Conservation (phyloP, 768 basidiomycete species). For the Sporobolomyces pararoseus region DNA sequence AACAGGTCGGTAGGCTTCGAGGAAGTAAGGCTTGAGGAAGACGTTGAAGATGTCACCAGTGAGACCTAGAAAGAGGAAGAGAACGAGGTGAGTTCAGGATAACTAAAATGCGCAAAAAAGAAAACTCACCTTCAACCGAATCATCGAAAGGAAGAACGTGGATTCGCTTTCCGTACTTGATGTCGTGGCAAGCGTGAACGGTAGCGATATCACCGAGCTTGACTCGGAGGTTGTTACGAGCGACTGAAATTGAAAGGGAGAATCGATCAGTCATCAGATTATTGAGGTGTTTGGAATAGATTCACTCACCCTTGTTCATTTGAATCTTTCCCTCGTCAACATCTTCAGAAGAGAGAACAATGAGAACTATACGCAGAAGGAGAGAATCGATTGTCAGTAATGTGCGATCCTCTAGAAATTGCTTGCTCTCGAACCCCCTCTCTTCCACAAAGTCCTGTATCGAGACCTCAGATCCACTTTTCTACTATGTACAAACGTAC, state of each 20-base stretch:
- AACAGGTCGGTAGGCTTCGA: slow-evolving; percentile 93
- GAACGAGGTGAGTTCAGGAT: not conserved
- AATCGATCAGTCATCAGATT: not conserved
- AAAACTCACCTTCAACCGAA: slow-evolving; percentile 74
- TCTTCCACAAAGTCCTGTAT: too few relatives aligned
- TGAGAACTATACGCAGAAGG: slow-evolving; percentile 62
- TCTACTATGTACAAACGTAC: too few relatives aligned
- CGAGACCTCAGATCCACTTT: too few relatives aligned
- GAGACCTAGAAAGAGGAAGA: slow-evolving; percentile 53
- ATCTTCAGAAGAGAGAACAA: slow-evolving; percentile 89
- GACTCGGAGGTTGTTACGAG: slow-evolving; percentile 96
- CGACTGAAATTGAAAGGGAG: slow-evolving; percentile 57
- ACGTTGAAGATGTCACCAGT: slow-evolving; percentile 99
- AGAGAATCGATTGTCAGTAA: slow-evolving; percentile 10
- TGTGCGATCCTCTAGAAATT: not conserved
- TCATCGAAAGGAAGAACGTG: slow-evolving; percentile 97
- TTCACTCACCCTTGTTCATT: slow-evolving; percentile 72
- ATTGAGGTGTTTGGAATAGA: not conserved
- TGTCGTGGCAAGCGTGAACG: slow-evolving; percentile 92
- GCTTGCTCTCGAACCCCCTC: too few relatives aligned
- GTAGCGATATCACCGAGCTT: slow-evolving; percentile 95
- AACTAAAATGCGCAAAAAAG: not conserved
- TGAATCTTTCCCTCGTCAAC: slow-evolving; percentile 98
- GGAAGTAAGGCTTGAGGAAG: slow-evolving; percentile 96
- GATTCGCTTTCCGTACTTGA: slow-evolving; percentile 97